These are phyloP conservation scores for Hypoxylon intermedium DNA, from an alignment of 495 filamentous ascomycete species.

Conservation along the genomic window DNA sequence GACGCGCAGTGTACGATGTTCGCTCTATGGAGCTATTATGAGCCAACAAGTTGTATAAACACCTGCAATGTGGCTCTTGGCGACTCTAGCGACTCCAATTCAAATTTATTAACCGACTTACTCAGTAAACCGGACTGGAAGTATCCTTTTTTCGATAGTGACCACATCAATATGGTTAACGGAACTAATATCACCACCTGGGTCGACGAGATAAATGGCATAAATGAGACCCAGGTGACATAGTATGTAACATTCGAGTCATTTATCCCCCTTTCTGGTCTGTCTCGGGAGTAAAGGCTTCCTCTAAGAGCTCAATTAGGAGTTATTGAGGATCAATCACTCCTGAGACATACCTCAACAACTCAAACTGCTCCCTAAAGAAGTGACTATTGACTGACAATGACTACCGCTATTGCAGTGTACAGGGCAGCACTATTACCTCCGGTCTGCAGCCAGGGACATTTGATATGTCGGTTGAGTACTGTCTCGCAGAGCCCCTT, in stretches of 20 bases:
- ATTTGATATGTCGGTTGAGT: constrained; percentile 16
- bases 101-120: not conserved
- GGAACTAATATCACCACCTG: not conserved
- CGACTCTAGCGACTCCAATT: not conserved
- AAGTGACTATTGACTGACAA: no score
- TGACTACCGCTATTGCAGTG: no score
- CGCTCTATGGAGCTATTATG: not conserved
- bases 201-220: no score
- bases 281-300: no score
- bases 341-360: no score
- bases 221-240: no score
- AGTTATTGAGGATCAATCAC: no score
- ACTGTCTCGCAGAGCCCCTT: constrained; percentile 31
- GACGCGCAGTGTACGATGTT: constrained; percentile 24
- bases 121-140: constrained; percentile 6
- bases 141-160: constrained; percentile 16
- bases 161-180: not conserved
- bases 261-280: no score
- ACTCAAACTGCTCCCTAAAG: no score
- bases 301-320: no score
- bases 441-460: constrained; percentile 22
- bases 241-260: no score
- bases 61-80: constrained; percentile 9
- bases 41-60: not conserved
- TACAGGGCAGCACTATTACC: constrained; percentile 13